These are phyloP conservation scores for Fraxinus albicans DNA, from an alignment of 305 asterid species.

Conservation along the genomic window DNA sequence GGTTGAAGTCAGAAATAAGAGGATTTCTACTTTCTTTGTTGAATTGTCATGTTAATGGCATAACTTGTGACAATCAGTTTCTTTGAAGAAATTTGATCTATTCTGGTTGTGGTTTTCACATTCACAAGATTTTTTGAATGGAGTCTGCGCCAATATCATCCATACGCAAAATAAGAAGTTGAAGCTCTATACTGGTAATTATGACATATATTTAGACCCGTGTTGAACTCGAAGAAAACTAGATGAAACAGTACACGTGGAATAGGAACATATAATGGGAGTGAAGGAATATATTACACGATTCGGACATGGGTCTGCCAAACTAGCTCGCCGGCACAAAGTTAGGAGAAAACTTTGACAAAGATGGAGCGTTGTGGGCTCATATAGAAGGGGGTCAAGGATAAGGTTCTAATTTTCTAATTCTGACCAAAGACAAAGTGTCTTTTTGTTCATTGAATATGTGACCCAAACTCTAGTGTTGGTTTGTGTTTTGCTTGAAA, in stretches of 20 bases:
- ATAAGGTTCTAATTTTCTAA: conserved; percentile 69
- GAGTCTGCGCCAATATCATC: conserved; percentile 41
- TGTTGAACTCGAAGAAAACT: conserved; percentile 91
- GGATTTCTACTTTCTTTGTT: no score
- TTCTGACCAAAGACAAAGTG: conserved; percentile 20
- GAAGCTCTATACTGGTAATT: conserved; percentile 81
- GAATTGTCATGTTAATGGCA: no score
- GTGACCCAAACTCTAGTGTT: no score
- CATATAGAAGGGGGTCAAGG: conserved; percentile 64
- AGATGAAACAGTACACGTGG: conserved; percentile 97
- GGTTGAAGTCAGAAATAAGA: no score
- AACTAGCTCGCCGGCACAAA: conserved; percentile 98
- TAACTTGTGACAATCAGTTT: no score
- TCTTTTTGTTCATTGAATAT: no score
- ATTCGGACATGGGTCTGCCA: conserved; percentile 96
- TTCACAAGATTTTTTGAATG: conserved; percentile 95
- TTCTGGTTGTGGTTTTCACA: conserved; percentile 90
- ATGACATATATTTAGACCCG: conserved; percentile 89
- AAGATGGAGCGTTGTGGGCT: conserved; percentile 99
- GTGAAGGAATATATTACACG: conserved; percentile 99
- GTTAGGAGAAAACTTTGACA: conserved; percentile 95
- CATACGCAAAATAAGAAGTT: conserved; percentile 81
- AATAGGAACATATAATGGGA: conserved; percentile 86
- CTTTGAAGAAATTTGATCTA: conserved; percentile 70
- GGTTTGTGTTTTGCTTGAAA: no score